Percentiles rank a stretch among this genome's conserved stretches.
Conservation (phyloP, 2,329 filamentous ascomycete species). For the Cryphonectria nitschkei region DNA sequence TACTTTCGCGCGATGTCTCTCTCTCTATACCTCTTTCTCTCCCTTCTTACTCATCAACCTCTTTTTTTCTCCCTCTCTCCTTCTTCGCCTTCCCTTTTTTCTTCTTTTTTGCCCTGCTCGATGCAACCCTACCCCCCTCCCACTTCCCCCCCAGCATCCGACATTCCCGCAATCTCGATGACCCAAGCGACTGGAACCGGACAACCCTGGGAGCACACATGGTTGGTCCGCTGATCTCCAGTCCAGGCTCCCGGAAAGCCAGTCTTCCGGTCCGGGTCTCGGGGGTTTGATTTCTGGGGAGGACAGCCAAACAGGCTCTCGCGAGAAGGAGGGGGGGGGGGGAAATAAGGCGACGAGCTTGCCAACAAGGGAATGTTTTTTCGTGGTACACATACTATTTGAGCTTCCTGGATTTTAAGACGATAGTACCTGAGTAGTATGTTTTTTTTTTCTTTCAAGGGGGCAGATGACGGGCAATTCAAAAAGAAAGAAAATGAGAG, state of each 20-base stretch:
- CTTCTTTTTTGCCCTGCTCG: background rate
- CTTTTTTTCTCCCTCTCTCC: background rate
- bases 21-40: background rate
- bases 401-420: too few relatives aligned
- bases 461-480: too few relatives aligned
- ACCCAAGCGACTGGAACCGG: conserved; percentile 15
- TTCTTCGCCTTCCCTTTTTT: background rate
- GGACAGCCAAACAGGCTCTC: background rate
- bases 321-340: too few relatives aligned
- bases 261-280: conserved; percentile 2
- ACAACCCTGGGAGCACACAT: background rate
- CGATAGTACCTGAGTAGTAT: too few relatives aligned
- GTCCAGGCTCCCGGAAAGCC: conserved; percentile 1
- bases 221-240: conserved; percentile 1
- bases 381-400: too few relatives aligned
- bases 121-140: background rate
- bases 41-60: background rate
- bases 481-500: too few relatives aligned
- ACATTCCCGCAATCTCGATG: conserved; percentile 17
- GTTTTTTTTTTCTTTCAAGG: too few relatives aligned
- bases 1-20: background rate
- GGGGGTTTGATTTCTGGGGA: background rate
- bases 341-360: too few relatives aligned
- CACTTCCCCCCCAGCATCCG: background rate
- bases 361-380: too few relatives aligned